Percentiles rank a stretch among this genome's conserved stretches.
phyloP scores from a whole-genome alignment of 257 asterid genomes.

The Solanum pimpinellifolium region DNA sequence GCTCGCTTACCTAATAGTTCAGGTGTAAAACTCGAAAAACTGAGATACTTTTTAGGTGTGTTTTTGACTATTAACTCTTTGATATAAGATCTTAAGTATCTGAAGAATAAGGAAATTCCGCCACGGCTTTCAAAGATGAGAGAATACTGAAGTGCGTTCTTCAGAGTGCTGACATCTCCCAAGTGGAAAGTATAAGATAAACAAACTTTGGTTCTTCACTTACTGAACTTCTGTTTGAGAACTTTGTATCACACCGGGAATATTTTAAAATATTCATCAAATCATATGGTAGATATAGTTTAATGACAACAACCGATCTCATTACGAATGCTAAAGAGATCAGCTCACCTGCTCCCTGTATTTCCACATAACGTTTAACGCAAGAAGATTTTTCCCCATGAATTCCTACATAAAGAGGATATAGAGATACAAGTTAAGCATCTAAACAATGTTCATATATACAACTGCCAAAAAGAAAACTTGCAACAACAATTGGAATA shows the following conservation, averaged over 20 bases:
- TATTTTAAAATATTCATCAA: not conserved
- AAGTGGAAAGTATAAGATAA: not conserved
- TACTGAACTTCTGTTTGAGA: not conserved
- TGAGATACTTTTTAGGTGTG: not conserved
- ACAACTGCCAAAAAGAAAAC: not conserved
- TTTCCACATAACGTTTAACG: conserved; percentile 98
- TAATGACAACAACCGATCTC: not conserved
- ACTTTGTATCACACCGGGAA: not conserved
- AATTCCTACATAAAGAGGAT: conserved; percentile 52
- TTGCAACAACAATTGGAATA: not conserved
- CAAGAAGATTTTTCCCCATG: conserved; percentile 97
- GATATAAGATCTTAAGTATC: not conserved
- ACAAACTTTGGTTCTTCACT: not conserved
- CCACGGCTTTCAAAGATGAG: not conserved
- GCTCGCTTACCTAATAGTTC: not conserved
- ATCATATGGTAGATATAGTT: not conserved
- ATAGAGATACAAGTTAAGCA: not conserved
- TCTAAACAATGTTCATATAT: not conserved
- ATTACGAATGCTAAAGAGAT: not conserved
- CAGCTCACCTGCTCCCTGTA: conserved; percentile 84
- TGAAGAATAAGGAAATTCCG: not conserved
- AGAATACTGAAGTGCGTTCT: not conserved
- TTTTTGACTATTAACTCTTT: not conserved
- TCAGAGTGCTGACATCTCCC: not conserved
- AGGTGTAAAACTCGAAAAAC: not conserved